Evolutionary conservation across 345 rosid genomes (phyloP).

Genomic region (Gossypium thurberi): DNA sequence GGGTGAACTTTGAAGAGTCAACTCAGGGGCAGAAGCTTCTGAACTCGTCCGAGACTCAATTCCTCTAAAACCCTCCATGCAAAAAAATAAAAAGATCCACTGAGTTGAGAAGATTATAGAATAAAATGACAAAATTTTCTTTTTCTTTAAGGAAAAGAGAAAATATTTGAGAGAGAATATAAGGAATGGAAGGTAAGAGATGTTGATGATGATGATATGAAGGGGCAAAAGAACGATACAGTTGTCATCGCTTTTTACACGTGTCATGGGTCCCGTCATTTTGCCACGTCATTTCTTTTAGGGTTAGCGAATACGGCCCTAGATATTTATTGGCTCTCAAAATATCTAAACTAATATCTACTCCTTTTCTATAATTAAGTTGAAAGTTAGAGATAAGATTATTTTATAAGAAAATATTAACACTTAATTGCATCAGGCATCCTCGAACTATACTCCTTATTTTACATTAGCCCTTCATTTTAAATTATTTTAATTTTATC

Average conservation of each 20-base stretch:
- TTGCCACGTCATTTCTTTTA: slow-evolving; percentile 44
- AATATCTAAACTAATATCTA: slow-evolving; percentile 33
- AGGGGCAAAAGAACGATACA: slow-evolving; percentile 32
- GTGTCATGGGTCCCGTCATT: slow-evolving; percentile 28
- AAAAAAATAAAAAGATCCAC: background rate
- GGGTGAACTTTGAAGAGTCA: slow-evolving; percentile 13
- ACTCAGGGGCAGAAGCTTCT: slow-evolving; percentile 27
- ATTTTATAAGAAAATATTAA: no score
- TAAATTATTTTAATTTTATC: no score
- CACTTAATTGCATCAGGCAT: no score
- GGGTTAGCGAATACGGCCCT: slow-evolving; percentile 2
- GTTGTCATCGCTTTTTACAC: slow-evolving; percentile 68
- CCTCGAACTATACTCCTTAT: no score
- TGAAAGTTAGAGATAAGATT: background rate
- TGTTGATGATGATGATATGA: background rate
- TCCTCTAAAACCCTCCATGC: slow-evolving; percentile 33
- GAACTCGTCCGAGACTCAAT: slow-evolving; percentile 25
- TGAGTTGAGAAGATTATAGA: slow-evolving; percentile 7
- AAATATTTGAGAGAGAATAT: background rate
- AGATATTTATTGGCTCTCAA: slow-evolving; percentile 37
- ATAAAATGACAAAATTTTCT: background rate
- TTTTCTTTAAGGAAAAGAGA: background rate
- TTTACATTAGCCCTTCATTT: no score
- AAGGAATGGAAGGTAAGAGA: background rate
- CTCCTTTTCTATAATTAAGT: background rate